Percentiles rank a stretch among this genome's conserved stretches.
These are phyloP conservation scores for Gyromitra esculenta DNA, from an alignment of 2,329 filamentous ascomycete species.

Conservation along the genomic window DNA sequence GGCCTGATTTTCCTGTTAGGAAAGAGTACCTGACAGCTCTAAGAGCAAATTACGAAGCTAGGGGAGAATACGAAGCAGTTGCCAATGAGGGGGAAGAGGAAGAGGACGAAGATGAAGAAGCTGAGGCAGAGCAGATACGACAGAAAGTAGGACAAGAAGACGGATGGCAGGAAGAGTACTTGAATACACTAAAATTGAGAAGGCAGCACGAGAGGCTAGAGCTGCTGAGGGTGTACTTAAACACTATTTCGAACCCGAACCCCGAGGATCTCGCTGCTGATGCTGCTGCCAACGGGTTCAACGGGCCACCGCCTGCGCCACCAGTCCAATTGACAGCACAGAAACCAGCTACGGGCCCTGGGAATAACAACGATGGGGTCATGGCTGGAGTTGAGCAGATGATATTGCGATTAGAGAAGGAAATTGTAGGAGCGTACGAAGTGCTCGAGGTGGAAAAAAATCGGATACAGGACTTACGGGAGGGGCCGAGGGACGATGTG, in stretches of 20 bases:
- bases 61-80: conserved; percentile 45
- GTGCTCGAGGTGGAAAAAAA: conserved; percentile 41
- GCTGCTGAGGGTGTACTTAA: conserved; percentile 47
- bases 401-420: conserved; percentile 49
- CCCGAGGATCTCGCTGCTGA: conserved; percentile 41
- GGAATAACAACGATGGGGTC: conserved; percentile 23
- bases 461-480: conserved; percentile 41
- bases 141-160: conserved; percentile 7
- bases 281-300: conserved; percentile 19
- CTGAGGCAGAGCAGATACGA: not conserved
- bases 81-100: conserved; percentile 27
- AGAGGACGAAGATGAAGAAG: conserved; percentile 34
- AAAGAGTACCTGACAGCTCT: conserved; percentile 53
- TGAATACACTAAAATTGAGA: conserved; percentile 45
- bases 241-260: conserved; percentile 39
- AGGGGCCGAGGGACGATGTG: conserved; percentile 8
- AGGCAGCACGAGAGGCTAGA: conserved; percentile 48
- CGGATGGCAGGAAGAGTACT: conserved; percentile 50
- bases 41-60: conserved; percentile 50
- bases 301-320: conserved; percentile 35
- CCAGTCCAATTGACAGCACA: conserved; percentile 36
- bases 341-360: not conserved
- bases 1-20: conserved; percentile 14
- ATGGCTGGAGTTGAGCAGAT: conserved; percentile 36
- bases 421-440: conserved; percentile 39